Evolutionary conservation across 345 rosid species (phyloP), one percentile per base, ranked within the genome.

Genomic region (Xanthoceras sorbifolium): DNA sequence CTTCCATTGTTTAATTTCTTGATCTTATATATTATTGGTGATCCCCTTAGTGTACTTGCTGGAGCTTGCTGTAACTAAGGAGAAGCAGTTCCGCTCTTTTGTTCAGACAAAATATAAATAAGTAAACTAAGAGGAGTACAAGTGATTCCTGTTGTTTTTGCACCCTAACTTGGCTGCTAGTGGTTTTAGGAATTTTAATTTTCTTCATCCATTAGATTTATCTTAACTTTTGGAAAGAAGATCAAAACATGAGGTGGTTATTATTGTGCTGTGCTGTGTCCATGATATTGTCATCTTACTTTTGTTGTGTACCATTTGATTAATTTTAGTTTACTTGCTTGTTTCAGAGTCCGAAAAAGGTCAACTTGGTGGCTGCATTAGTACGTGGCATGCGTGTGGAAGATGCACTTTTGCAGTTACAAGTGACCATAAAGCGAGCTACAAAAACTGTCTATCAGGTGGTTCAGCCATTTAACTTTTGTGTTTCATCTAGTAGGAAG

Each of bases 311-410:
- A 3, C 44, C 22, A 44, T 25, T 67, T 8, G 29, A 20, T 67
- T 66, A 20, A 44, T 18, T 78, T 66, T 75, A 18, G 73, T 50
- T 44, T 54, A 44, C 66, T 70, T 85, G 70, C 68, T 79, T 79
- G 71, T 81, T 84, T 81, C 83, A 93, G 98, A 96, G 99, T 86
- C 98, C 97, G 11, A 93, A 93, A 91, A 96, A 96, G 89, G 78
- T 96, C 79, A 93, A 96, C 76, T 82, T 96, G 80, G 98, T 93
- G 80, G 99, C 98, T 86, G 90, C 93, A 72, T 82, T 93, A 77
- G 92, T 93, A 74, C 94, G 97, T 66, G 98, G 99, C 71, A 92
- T 93, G 99, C 93, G 93, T 17, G 98, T 93, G 65, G 98, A 96
- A 83, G 99, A 93, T 88, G 99, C 98, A 74, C 81, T 93, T 26